Evolutionary conservation across 164 flowering plant genomes (phyloP), one percentile per base, ranked within the genome.

Genomic region (Malania oleifera): DNA sequence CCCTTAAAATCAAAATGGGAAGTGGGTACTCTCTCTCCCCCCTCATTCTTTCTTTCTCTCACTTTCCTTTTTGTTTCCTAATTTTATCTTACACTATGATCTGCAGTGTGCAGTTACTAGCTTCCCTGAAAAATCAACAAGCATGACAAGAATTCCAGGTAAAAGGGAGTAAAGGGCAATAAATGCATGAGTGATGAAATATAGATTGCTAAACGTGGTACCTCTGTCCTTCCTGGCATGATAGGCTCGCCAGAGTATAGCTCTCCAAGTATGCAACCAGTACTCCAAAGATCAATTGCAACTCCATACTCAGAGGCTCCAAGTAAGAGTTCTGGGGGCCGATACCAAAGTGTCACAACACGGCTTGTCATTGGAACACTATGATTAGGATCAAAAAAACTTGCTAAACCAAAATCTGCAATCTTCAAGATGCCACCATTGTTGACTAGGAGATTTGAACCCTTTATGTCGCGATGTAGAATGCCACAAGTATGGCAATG

Each of bases 201-300:
- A 49, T 25, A 44, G 20, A 7, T n/a, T 37, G 20, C 31, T 17
- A 34, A 38, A 34, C 18, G 18, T 6, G 5, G 22, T 80, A 89
- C 96, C 84, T 89, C 96, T 22, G 96, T 89, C 69, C 81, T 79
- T 43, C 96, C 96, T 7, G 90, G 91, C 78, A 89, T 76, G 60
- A 89, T 79, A 52, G 96, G 96, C 78, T 79, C 80, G 24, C 89
- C 88, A 28, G 83, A 51, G 70, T 74, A 72, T 41, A 89, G 51
- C 65, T 89, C 96, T 23, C 85, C 93, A 35, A 89, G 84, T n/a
- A 89, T 78, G 73, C 96, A 89, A 52, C 93, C 96, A 38, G 80
- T 45, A 56, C 96, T 89, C 96, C 93, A 89, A 34, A 89, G 70
- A 74, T 89, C 96, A 9, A 89, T 82, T 1, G 80, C 80, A 50